Evolutionary conservation across 345 rosid species (phyloP).

Genomic region (Clarkia xantiana): DNA sequence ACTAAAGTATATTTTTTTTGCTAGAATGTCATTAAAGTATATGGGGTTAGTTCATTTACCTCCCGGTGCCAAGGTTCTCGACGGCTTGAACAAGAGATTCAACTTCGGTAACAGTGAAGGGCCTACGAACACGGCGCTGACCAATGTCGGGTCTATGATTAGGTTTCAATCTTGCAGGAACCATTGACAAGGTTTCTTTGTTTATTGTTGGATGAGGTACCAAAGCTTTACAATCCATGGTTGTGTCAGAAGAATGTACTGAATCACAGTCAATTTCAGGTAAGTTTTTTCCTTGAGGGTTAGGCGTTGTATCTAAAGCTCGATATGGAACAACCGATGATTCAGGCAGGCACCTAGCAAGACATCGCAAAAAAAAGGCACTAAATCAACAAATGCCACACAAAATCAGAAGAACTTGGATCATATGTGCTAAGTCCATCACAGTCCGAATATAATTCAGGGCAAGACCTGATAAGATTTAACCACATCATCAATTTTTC

Average conservation of each 20-base stretch:
- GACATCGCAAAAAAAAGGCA: no score
- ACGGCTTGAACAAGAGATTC: slow-evolving; percentile 98
- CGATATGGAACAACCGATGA: slow-evolving; percentile 14
- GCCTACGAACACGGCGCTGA: slow-evolving; percentile 93
- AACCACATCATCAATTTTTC: no score
- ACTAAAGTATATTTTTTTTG: no score
- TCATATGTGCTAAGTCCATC: no score
- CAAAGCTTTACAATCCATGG: slow-evolving; percentile 51
- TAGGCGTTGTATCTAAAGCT: slow-evolving; percentile 10
- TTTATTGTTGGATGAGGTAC: slow-evolving; percentile 48
- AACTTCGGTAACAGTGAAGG: slow-evolving; percentile 93
- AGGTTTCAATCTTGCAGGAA: slow-evolving; percentile 48
- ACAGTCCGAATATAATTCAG: no score
- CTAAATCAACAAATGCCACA: no score
- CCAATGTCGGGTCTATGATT: slow-evolving; percentile 50
- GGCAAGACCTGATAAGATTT: no score
- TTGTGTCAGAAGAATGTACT: slow-evolving; percentile 33
- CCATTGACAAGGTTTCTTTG: slow-evolving; percentile 41
- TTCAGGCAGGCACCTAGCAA: background rate
- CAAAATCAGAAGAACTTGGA: no score
- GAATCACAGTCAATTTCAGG: slow-evolving; percentile 71
- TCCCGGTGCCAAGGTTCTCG: slow-evolving; percentile 97
- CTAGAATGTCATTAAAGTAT: no score
- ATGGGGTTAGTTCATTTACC: slow-evolving; percentile 38
- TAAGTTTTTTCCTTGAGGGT: slow-evolving; percentile 24